Base-by-base conservation (phyloP, 2,329 filamentous ascomycete species). In the Piedraia hortae region DNA sequence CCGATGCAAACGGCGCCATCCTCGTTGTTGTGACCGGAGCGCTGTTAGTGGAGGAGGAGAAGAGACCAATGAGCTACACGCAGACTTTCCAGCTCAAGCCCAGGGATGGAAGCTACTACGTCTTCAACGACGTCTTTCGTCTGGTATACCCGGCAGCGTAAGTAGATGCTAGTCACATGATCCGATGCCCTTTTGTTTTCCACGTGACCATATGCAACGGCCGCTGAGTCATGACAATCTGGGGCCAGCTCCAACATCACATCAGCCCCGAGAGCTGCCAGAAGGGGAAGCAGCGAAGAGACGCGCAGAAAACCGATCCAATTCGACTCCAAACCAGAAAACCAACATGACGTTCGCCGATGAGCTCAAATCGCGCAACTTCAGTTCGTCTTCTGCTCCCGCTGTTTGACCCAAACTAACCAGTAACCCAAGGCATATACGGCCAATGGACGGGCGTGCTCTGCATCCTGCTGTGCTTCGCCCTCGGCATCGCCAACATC, bases 91-190 rank as follows among this genome's bases (percentile, higher is more conserved):
- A 88, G 48, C 68, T 93, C 30, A 48, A 64, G 33, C 67, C 64
- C 28, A 70, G 48, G 48, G 34, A 39, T 22, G 69, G 65, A 36
- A 65, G 58, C 50, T 90, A 71, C 56, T 91, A 63, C 46, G 72
- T 93, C 44, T 69, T 68, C 54, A 91, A 93, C 57, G 82, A 93
- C 47, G 53, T 93, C 45, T 93, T 93, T 66, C 74, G 74, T 51
- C 62, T 93, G 30, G 62, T 90, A 35, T 82, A 73, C 49, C 45
- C 50, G 20, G 50, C 43, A 13, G 30, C 34, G 15, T 38, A 25
- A 17, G 7, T 7, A 7, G 16, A 17, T 17, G 16, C 7, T 10
- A 10, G 16, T n/a, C n/a, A n/a, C n/a, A n/a, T n/a, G n/a, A n/a
- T n/a, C n/a, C n/a, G n/a, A n/a, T n/a, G n/a, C n/a, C n/a, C n/a